Conservation (phyloP, 164 flowering plant genomes). For the Chimonanthus praecox region DNA sequence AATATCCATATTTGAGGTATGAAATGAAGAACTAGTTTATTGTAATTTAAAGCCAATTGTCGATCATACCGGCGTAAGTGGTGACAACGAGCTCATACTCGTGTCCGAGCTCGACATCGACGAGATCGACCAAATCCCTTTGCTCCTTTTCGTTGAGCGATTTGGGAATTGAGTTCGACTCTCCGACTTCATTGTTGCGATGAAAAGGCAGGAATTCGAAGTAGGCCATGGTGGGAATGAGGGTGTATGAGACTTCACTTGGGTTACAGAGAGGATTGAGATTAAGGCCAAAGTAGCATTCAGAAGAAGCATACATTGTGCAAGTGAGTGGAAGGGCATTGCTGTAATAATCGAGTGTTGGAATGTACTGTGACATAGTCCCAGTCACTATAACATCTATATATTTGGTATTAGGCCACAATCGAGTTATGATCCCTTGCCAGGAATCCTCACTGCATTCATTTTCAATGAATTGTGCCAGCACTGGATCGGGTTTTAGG, state of each 20-base stretch:
- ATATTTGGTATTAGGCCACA: slow-evolving; percentile 96
- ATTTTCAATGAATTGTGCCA: slow-evolving; percentile 66
- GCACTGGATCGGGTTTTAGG: slow-evolving; percentile 62
- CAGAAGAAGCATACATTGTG: slow-evolving; percentile 97
- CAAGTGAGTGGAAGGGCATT: slow-evolving; percentile 86
- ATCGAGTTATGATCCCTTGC: slow-evolving; percentile 83
- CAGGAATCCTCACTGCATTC: slow-evolving; percentile 70
- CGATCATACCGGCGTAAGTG: slow-evolving; percentile 72
- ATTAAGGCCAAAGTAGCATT: slow-evolving; percentile 92
- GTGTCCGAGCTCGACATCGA: slow-evolving; percentile 80
- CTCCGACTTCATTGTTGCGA: slow-evolving; percentile 31
- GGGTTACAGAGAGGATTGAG: slow-evolving; percentile 82
- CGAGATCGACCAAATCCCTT: slow-evolving; percentile 72
- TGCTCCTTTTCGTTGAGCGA: slow-evolving; percentile 67
- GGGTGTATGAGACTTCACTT: slow-evolving; percentile 81
- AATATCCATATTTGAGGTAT: no score
- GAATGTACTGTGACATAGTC: slow-evolving; percentile 96
- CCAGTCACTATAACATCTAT: slow-evolving; percentile 97
- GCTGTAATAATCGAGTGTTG: slow-evolving; percentile 84
- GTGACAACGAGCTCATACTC: slow-evolving; percentile 98
- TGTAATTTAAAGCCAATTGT: no score
- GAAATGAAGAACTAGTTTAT: not conserved
- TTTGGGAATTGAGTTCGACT: slow-evolving; percentile 38
- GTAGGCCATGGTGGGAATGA: slow-evolving; percentile 90
- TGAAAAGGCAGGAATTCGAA: slow-evolving; percentile 86